Evolutionary conservation across 2,329 filamentous ascomycete genomes (phyloP).

Genomic region (Fusarium sp.): DNA sequence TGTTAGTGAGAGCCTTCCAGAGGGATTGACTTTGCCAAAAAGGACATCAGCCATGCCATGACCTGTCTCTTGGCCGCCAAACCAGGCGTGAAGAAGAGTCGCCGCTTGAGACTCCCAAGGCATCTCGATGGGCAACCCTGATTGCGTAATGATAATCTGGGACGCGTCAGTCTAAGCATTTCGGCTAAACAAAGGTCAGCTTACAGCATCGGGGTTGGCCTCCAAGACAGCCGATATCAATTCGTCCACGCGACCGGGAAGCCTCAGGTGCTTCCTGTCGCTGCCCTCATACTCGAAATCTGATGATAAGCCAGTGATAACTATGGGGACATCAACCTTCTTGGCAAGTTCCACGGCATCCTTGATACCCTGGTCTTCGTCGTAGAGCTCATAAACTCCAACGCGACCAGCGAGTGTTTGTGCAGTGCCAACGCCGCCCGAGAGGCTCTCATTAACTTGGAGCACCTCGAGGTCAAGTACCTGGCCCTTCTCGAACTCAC

Average conservation of each 20-base stretch:
- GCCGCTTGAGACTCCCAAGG: constrained; percentile 50
- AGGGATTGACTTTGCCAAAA: constrained; percentile 37
- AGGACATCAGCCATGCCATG: constrained; percentile 43
- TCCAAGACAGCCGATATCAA: constrained; percentile 65
- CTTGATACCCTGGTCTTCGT: constrained; percentile 45
- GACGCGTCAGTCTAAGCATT: rapidly evolving
- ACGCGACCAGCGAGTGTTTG: constrained; percentile 32
- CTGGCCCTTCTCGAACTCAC: constrained; percentile 1
- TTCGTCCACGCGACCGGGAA: constrained; percentile 68
- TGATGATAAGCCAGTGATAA: constrained; percentile 64
- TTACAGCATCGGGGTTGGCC: constrained; percentile 67
- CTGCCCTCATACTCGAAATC: constrained; percentile 60
- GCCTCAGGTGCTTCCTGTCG: constrained; percentile 74
- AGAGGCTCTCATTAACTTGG: constrained; percentile 34
- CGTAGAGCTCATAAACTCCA: constrained; percentile 28
- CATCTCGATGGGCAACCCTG: constrained; percentile 61
- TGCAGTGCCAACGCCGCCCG: constrained; percentile 36
- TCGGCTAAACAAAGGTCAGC: constrained; percentile 41
- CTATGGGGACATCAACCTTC: constrained; percentile 64
- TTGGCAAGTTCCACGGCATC: constrained; percentile 43
- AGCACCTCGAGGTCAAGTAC: constrained; percentile 26
- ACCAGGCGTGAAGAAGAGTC: constrained; percentile 41
- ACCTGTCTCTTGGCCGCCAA: constrained; percentile 40
- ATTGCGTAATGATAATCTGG: constrained; percentile 35
- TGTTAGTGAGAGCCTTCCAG: constrained; percentile 71